These are phyloP conservation scores for Garcia nutans DNA, from an alignment of 345 rosid species.

Conservation along the genomic window DNA sequence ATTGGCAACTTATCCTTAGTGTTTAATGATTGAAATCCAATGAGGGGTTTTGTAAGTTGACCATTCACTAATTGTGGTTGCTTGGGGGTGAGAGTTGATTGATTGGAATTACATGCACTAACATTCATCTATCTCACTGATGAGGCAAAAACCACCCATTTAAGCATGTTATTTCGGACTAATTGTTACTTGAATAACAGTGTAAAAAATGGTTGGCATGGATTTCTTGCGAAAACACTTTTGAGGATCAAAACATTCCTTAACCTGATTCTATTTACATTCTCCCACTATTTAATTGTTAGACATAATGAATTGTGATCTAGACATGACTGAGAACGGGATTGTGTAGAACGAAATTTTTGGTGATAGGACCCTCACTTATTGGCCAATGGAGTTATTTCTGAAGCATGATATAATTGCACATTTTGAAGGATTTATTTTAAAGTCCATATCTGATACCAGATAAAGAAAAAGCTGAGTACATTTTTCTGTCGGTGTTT, in stretches of 20 bases:
- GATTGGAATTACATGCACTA: neutral
- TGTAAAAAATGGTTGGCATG: neutral
- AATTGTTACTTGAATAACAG: neutral
- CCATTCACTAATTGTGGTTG: neutral
- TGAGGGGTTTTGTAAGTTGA: neutral
- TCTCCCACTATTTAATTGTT: neutral
- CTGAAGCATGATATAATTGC: neutral
- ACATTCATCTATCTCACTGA: neutral
- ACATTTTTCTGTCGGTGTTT: neutral
- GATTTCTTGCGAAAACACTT: neutral
- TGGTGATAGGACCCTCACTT: neutral
- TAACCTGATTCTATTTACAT: neutral
- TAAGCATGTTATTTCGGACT: neutral
- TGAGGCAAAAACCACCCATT: neutral
- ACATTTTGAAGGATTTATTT: neutral
- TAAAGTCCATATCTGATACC: neutral
- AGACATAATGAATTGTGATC: neutral
- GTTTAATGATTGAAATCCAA: neutral
- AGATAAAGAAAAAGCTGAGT: neutral
- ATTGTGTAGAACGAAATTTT: neutral
- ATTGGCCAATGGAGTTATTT: neutral
- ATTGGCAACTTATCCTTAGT: neutral
- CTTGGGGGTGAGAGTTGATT: neutral
- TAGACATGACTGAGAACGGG: neutral
- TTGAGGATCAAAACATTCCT: neutral